Conservation (phyloP, 129 eudicot genomes). For the Chrysanthemum makinoi region DNA sequence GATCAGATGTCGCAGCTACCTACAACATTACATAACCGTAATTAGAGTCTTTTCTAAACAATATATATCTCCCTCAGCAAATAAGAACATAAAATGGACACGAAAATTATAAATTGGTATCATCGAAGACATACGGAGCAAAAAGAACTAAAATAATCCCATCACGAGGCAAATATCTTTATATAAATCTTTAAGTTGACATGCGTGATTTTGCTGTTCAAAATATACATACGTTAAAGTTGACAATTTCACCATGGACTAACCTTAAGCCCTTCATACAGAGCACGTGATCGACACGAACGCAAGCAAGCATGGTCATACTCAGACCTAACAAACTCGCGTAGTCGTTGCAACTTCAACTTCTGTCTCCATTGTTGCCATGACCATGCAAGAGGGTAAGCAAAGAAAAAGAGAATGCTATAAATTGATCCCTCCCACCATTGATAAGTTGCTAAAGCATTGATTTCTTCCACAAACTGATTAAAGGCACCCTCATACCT, state of each 20-base stretch:
- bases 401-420: constrained; percentile 66
- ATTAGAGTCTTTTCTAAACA: background rate
- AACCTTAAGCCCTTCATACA: constrained; percentile 97
- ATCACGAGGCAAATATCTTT: background rate
- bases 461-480: constrained; percentile 85
- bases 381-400: constrained; percentile 98
- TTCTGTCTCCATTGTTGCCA: constrained; percentile 97
- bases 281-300: constrained; percentile 98
- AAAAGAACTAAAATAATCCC: constrained; percentile 12
- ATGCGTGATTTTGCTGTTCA: background rate
- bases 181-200: background rate
- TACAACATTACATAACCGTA: constrained; percentile 26
- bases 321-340: constrained; percentile 94
- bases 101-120: background rate
- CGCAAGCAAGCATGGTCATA: constrained; percentile 99
- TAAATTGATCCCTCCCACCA: constrained; percentile 98
- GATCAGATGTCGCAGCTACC: constrained; percentile 97
- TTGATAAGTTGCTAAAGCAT: constrained; percentile 74
- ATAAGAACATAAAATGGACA: constrained; percentile 3
- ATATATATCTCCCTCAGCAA: background rate
- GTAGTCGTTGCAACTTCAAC: constrained; percentile 73
- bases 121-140: background rate
- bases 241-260: constrained; percentile 1
- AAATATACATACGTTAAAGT: background rate
- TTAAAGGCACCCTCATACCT: constrained; percentile 97